These are phyloP conservation scores for Pulicaria dysenterica DNA, from an alignment of 129 eudicot genomes.

Conservation along the genomic window DNA sequence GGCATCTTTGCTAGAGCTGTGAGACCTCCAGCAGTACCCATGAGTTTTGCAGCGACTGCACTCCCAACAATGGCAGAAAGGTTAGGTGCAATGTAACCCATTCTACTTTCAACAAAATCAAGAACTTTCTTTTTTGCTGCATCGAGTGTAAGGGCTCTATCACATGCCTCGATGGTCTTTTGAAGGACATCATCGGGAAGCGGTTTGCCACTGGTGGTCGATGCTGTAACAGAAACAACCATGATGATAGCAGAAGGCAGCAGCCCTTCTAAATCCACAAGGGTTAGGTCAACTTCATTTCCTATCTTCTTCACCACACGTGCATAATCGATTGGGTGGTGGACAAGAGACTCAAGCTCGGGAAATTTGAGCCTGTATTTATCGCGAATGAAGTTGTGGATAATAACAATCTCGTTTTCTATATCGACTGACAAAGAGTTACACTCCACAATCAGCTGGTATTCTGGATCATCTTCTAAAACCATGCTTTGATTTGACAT, in stretches of 20 bases:
- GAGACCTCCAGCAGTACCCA: conserved; percentile 94
- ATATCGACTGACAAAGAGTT: conserved; percentile 92
- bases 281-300: conserved; percentile 78
- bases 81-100: conserved; percentile 92
- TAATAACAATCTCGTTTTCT: conserved; percentile 77
- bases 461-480: conserved; percentile 95
- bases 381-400: conserved; percentile 91
- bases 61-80: conserved; percentile 86
- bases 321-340: conserved; percentile 93
- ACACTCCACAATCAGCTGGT: conserved; percentile 91
- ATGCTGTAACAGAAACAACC: conserved; percentile 98
- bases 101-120: conserved; percentile 85
- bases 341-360: conserved; percentile 91
- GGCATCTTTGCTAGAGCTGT: conserved; percentile 80
- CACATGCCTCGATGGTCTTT: conserved; percentile 89
- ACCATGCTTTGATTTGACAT: conserved; percentile 65
- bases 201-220: conserved; percentile 93
- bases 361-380: conserved; percentile 88
- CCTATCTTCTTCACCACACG: conserved; percentile 90
- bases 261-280: conserved; percentile 85
- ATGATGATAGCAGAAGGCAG: conserved; percentile 85
- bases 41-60: conserved; percentile 93
- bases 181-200: conserved; percentile 75
- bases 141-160: conserved; percentile 79
- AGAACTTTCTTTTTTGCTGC: conserved; percentile 81